Base-by-base conservation (phyloP, 495 filamentous ascomycete species). In the Lophiostoma macrostomum region DNA sequence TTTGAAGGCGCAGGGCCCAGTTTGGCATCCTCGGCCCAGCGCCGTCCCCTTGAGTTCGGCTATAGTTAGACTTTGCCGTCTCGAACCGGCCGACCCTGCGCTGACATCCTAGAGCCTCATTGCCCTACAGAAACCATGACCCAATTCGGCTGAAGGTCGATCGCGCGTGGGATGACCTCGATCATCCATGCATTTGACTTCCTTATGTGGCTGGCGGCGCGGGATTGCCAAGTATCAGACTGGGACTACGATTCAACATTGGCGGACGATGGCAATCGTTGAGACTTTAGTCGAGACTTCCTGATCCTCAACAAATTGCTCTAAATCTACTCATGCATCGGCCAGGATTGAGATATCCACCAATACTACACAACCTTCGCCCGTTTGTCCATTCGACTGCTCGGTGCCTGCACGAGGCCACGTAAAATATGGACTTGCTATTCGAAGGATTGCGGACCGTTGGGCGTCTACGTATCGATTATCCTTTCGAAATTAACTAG, bases 101-200 rank as follows among this genome's bases (percentile, higher is more conserved):
- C 43, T 49, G 16, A 56, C 35, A n/a, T 5, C 53, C 43, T 25
- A 31, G 53, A 57, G 53, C 53, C 53, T 57, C 53, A 57, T 50
- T 18, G 29, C 34, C n/a, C 20, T 41, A 23, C 10, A 10, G 24
- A 12, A 7, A 20, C 19, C 34, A 18, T 24, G 45, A 31, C 20
- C 36, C 24, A 36, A 32, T 19, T 20, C 11, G 41, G 36, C 25
- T 45, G 43, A 41, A n/a, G n/a, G 37, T 29, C 36, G 43, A 56
- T 56, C 45, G 53, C n/a, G n/a, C 53, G 53, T 57, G 53, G 53
- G 53, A 45, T 57, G 39, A 38, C n/a, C 36, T 31, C 24, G 37
- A 41, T 49, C 37, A 37, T 11, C 45, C 38, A 50, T 57, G 53
- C 24, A 24, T 27, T 40, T 28, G 28, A 35, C 28, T 57, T 36